Evolutionary conservation across 257 asterid genomes (phyloP), one percentile per base, ranked within the genome.

Genomic region (Echites panduratus): DNA sequence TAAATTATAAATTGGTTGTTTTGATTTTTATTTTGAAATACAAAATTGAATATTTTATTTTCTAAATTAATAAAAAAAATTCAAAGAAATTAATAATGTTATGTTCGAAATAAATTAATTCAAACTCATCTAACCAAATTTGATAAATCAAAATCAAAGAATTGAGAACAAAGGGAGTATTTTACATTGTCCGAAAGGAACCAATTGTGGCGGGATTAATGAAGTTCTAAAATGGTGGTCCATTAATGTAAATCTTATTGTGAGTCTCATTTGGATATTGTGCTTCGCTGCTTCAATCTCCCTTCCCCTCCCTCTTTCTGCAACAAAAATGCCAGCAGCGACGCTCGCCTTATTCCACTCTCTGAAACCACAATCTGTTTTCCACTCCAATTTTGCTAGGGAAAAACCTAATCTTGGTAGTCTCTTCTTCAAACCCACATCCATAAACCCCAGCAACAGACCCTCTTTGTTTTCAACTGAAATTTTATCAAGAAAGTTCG

Each of bases 271-370:
- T n/a, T 32, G 26, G 67, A 62, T 62, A 62, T 13, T 6, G 47
- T 62, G 8, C 67, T 62, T 29, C 24, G 67, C 12, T 14, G 67
- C 45, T 19, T 61, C 67, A 62, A 19, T 35, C 45, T 5, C 5
- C 9, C 17, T 1, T 14, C 32, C 12, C 22, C 22, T 64, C 9
- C 48, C 27, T 5, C 26, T 35, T 22, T 63, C 2, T 45, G 24
- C 58, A 13, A 27, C 22, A 1, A 82, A 71, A 75, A 87, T 89
- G 93, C 89, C 76, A 75, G 38, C 90, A 75, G 38, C 90, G 73
- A 68, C 87, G 70, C 67, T 83, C 9, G 19, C 41, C 22, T 63
- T 89, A 68, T 77, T 81, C 83, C 75, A 66, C 48, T 78, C 86
- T 70, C 83, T 83, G 12, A 82, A 87, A 29, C 47, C 65, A 49